A percentile compares a stretch with the other conserved stretches of the same genome.
phyloP scores from a whole-genome alignment of 768 basidiomycete species.

The Lactarius tabidus region DNA sequence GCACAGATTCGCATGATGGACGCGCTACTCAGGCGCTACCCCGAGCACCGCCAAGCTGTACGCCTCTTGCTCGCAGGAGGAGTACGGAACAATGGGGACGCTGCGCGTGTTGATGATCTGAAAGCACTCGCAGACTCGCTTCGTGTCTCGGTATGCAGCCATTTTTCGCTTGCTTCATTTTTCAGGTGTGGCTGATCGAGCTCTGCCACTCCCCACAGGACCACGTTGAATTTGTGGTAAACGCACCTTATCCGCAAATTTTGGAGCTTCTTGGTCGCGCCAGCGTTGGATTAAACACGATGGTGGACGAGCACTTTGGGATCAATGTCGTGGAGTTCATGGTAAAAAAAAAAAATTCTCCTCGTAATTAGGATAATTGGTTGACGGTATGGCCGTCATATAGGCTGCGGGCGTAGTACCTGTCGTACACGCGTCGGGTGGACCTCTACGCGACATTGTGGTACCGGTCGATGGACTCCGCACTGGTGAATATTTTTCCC shows the following conservation, averaged over 20 bases:
- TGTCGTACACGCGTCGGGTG: constrained; percentile 88
- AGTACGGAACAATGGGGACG: constrained; percentile 74
- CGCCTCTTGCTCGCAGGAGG: constrained; percentile 80
- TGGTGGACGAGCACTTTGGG: constrained; percentile 98
- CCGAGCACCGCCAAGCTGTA: constrained; percentile 44
- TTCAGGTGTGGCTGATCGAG: not conserved
- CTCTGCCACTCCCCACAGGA: constrained; percentile 39
- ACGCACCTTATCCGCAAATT: constrained; percentile 72
- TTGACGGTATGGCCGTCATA: not conserved
- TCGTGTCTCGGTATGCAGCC: constrained; percentile 50
- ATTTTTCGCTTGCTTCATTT: not conserved
- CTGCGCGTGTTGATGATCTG: constrained; percentile 60
- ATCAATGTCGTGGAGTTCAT: constrained; percentile 98
- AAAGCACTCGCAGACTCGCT: constrained; percentile 56
- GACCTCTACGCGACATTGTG: constrained; percentile 88
- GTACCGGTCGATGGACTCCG: constrained; percentile 67
- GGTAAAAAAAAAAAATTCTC: constrained; percentile 45
- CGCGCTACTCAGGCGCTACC: constrained; percentile 51
- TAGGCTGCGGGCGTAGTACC: constrained; percentile 94
- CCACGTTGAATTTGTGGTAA: constrained; percentile 74
- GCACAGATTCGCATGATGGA: constrained; percentile 72
- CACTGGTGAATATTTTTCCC: constrained; percentile 47
- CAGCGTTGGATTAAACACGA: constrained; percentile 87
- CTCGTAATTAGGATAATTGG: not conserved
- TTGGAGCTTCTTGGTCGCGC: constrained; percentile 67